Conservation (phyloP, 768 basidiomycete genomes). For the Termitomyces sp. region DNA sequence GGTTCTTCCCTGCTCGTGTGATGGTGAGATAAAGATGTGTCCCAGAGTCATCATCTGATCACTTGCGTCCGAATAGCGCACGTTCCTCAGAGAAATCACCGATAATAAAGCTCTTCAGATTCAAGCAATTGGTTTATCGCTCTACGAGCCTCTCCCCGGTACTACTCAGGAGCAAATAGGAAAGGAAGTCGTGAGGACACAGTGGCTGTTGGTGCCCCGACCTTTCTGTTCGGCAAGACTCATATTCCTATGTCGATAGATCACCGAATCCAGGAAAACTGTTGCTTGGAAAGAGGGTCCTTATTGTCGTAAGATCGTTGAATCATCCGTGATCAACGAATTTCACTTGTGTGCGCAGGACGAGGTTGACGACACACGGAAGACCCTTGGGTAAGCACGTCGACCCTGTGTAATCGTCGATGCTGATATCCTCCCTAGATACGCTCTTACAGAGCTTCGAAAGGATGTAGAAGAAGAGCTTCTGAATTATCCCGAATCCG, state of each 20-base stretch:
- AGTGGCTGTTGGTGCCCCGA: slow-evolving; percentile 75
- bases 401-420: not conserved
- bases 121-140: slow-evolving; percentile 92
- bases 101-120: slow-evolving; percentile 82
- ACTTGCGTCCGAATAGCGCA: slow-evolving; percentile 46
- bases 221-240: slow-evolving; percentile 1
- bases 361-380: slow-evolving; percentile 85
- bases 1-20: slow-evolving; percentile 94
- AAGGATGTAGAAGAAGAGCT: slow-evolving; percentile 82
- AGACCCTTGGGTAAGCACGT: slow-evolving; percentile 71
- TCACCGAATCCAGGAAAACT: slow-evolving; percentile 62
- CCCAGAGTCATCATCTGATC: slow-evolving; percentile 5
- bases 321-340: not conserved
- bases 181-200: slow-evolving; percentile 85
- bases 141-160: slow-evolving; percentile 87
- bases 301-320: slow-evolving; percentile 67
- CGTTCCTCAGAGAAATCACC: slow-evolving; percentile 71
- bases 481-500: slow-evolving; percentile 56
- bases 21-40: slow-evolving; percentile 40
- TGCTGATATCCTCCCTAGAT: slow-evolving; percentile 40
- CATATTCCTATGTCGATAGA: slow-evolving; percentile 24
- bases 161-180: slow-evolving; percentile 71
- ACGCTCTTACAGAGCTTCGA: slow-evolving; percentile 84
- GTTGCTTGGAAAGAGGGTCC: slow-evolving; percentile 72
- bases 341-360: slow-evolving; percentile 41